Base-by-base conservation (phyloP, 208 protist genomes). In the Wallacemonas sp. region DNA sequence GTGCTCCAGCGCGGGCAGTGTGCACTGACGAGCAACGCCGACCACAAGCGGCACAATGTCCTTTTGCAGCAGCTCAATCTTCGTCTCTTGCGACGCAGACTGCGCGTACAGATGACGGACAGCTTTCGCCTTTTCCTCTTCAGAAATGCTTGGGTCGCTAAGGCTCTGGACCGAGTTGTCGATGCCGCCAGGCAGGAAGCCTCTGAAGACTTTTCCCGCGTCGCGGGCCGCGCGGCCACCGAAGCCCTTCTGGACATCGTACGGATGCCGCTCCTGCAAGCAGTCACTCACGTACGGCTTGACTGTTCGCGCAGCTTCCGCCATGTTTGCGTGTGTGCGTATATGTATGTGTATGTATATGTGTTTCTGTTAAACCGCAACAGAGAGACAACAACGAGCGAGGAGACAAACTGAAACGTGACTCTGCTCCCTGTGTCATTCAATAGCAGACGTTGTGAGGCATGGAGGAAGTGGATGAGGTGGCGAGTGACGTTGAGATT, bases 261-360 rank as follows among this genome's bases (percentile, higher is more conserved):
- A 96, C 17, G 90, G 90, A 78, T 94, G 88, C 2, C 90, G 78
- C 58, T 90, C 80, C 64, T 76, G 76, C n/a, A 94, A 73, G 47
- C 82, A 88, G 65, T 96, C 91, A 48, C 88, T 94, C 41, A 96
- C 91, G 72, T 96, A 91, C 65, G 94, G 85, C 49, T 61, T 72
- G 32, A 90, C 86, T 2, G 69, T 83, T 1, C 81, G 76, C 11
- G 83, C 87, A 0, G 80, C 85, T 21, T 90, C 85, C 8, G 83
- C 76, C 85, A 90, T 95, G 1, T 49, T 49, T 49, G 9, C 19
- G 44, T 49, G 44, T 49, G 44, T 23, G 44, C 19, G 44, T 49
- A 5, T 23, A 17, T 23, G 19, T 49, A 23, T 5, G 36, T 41
- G 9, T n/a, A n/a, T n/a, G n/a, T n/a, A n/a, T n/a, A n/a, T n/a